These are phyloP conservation scores for Parasitella parasitica DNA, from an alignment of 371 early-diverging fungal species.

Conservation along the genomic window DNA sequence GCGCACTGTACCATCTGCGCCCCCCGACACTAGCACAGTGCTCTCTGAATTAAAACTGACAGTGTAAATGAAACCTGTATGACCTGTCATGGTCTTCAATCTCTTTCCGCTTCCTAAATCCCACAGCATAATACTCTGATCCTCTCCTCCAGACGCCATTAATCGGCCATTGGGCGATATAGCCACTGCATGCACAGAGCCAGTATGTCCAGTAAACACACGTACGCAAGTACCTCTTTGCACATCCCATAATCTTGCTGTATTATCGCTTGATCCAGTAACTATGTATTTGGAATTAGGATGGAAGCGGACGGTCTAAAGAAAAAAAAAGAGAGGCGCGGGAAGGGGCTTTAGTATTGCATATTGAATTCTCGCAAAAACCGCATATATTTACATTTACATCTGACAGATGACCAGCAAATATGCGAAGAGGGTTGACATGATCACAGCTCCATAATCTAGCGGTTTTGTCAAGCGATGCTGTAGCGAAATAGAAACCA, in stretches of 20 bases:
- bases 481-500: constrained; percentile 97
- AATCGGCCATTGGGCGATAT: constrained; percentile 95
- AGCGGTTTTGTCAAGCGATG: constrained; percentile 95
- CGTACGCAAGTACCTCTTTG: constrained; percentile 92
- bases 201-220: constrained; percentile 92
- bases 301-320: constrained; percentile 92
- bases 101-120: constrained; percentile 91
- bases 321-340: neutral
- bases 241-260: constrained; percentile 97
- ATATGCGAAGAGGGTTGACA: constrained; percentile 94
- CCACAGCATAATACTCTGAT: constrained; percentile 91
- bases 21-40: constrained; percentile 84
- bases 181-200: constrained; percentile 84
- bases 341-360: neutral
- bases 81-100: constrained; percentile 83
- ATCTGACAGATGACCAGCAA: constrained; percentile 98
- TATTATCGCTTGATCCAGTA: constrained; percentile 94
- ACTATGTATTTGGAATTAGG: constrained; percentile 98
- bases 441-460: constrained; percentile 97
- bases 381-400: constrained; percentile 75
- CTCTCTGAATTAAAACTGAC: constrained; percentile 88
- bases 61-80: constrained; percentile 85
- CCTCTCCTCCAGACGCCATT: constrained; percentile 92
- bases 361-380: neutral
- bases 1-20: constrained; percentile 91